Conservation (phyloP, 805 yeast genomes). For the Kodamaea laetipori region DNA sequence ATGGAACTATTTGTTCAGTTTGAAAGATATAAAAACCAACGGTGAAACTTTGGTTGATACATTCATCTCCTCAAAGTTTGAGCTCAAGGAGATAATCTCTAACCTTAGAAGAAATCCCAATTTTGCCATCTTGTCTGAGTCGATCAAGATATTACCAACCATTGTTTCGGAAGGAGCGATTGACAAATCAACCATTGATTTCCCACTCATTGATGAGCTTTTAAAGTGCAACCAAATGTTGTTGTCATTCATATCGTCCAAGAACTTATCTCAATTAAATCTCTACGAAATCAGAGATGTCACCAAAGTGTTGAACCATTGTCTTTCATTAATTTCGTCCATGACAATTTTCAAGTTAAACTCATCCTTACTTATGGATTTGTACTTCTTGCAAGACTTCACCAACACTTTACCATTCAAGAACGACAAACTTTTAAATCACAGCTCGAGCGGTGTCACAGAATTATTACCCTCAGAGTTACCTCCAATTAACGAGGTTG, state of each 20-base stretch:
- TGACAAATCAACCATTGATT: slow-evolving; percentile 8
- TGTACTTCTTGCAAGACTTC: slow-evolving; percentile 25
- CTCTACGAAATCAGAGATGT: slow-evolving; percentile 21
- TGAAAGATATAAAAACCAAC: neutral
- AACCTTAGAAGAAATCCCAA: slow-evolving; percentile 2
- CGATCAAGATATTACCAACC: slow-evolving; percentile 15
- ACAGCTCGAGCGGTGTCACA: slow-evolving; percentile 13
- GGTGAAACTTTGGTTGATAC: neutral
- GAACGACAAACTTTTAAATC: slow-evolving; percentile 23
- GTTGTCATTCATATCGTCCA: slow-evolving; percentile 11
- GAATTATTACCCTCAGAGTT: slow-evolving; percentile 15
- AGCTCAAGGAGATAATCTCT: slow-evolving; percentile 1
- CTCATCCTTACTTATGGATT: slow-evolving; percentile 18
- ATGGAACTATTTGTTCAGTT: slow-evolving; percentile 4
- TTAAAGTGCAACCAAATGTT: slow-evolving; percentile 20
- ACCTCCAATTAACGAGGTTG: slow-evolving; percentile 1
- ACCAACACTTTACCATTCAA: slow-evolving; percentile 22
- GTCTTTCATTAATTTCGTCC: slow-evolving; percentile 24
- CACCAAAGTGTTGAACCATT: slow-evolving; percentile 18
- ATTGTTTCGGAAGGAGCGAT: slow-evolving; percentile 12
- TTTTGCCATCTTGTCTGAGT: slow-evolving; percentile 3
- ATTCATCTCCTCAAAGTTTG: slow-evolving; percentile 6
- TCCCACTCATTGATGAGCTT: slow-evolving; percentile 19
- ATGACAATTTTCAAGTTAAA: slow-evolving; percentile 21
- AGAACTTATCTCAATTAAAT: slow-evolving; percentile 12